Evolutionary conservation across 495 filamentous ascomycete species (phyloP), one percentile per base, ranked within the genome.

Genomic region (Thermothielavioides terrestris): DNA sequence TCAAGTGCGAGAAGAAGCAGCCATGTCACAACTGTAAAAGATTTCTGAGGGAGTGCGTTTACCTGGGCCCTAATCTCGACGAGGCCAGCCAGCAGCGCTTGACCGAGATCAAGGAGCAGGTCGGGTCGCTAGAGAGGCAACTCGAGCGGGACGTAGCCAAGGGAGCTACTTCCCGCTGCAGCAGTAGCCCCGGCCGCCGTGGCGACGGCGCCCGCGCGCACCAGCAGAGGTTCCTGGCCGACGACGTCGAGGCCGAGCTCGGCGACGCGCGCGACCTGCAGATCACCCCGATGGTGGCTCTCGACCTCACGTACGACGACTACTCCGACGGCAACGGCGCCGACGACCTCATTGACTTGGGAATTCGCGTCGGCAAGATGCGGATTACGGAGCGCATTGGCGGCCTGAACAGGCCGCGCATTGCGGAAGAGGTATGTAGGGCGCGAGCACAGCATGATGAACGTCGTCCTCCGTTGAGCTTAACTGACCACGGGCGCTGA

Each of bases 1-100:
- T 88, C 40, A 85, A 85, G 62, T 92, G 87, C 67, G 82, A 86
- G 68, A 89, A 87, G 66, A 68, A 68, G 18, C 74, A 78, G 46
- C 85, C 86, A 37, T 91, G 86, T 58, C 74, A 71, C 49, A 87
- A 85, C 62, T 89, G 86, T 62, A 60, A 66, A 30, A 80, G 80
- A 43, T 75, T 77, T 49, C 60, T 62, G 3, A 73, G 83, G 22
- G 73, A 82, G 26, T 89, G 86, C 56, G 66, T 86, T 10, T 86
- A 83, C 54, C 65, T 86, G 7, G 75, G 76, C 1, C 75, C 76
- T 2, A 74, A 78, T 17, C 61, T 82, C 14, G 82, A 85, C 54
- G 75, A 82, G 49, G 72, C 68, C 2, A 75, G 72, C 38, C 79
- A 84, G 58, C 67, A 74, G 47, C 77, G 77, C 42, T 65, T 87